phyloP scores from a whole-genome alignment of 306 rosid species.

The Corylus americana region DNA sequence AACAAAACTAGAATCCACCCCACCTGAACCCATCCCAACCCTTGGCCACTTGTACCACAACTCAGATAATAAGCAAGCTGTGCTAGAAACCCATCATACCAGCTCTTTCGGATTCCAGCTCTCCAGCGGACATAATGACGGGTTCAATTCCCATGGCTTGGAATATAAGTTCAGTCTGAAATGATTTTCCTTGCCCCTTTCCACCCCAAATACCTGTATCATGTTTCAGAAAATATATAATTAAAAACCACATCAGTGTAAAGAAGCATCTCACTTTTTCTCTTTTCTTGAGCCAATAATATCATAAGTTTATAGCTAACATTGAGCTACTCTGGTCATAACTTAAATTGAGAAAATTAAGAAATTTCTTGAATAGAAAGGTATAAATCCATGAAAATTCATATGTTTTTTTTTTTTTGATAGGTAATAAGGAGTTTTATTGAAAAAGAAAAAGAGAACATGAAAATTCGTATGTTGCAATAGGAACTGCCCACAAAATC shows the following conservation, averaged over 20 bases:
- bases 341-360: background rate
- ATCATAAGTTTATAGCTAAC: background rate
- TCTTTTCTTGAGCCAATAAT: background rate
- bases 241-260: conserved; percentile 11
- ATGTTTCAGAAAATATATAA: conserved; percentile 11
- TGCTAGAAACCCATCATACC: conserved; percentile 58
- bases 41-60: background rate
- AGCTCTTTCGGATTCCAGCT: conserved; percentile 93
- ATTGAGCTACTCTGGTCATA: background rate
- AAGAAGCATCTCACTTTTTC: background rate
- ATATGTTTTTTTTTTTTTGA: background rate
- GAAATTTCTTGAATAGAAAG: background rate
- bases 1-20: background rate
- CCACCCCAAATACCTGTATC: conserved; percentile 97
- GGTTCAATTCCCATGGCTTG: conserved; percentile 96
- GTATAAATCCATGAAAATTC: background rate
- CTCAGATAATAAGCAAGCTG: background rate
- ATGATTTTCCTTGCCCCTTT: conserved; percentile 96
- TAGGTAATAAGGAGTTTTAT: no score
- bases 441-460: no score
- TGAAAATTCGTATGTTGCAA: no score
- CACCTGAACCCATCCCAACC: background rate
- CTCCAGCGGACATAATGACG: conserved; percentile 95
- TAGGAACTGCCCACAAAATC: no score
- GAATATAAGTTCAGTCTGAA: conserved; percentile 96